Conservation (phyloP, 2,329 filamentous ascomycete species). For the Penicillium sp. region DNA sequence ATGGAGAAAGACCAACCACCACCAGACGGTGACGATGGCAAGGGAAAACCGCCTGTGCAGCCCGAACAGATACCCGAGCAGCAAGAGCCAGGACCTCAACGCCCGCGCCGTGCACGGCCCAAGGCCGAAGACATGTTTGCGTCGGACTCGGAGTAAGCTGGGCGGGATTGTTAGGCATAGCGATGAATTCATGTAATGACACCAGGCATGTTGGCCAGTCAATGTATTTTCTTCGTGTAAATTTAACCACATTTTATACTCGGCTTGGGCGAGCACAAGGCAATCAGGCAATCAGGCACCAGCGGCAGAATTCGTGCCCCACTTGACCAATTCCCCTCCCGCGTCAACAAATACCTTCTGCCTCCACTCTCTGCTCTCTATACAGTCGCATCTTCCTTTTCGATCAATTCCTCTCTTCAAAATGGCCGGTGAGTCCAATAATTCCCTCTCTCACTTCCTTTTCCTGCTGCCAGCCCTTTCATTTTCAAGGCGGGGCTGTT, state of each 20-base stretch:
- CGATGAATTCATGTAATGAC: conserved; percentile 18
- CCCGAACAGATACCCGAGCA: conserved; percentile 22
- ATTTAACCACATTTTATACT: conserved; percentile 2
- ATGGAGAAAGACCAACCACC: conserved; percentile 31
- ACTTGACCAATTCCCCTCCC: conserved; percentile 13
- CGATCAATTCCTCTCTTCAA: conserved; percentile 19
- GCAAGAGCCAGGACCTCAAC: conserved; percentile 28
- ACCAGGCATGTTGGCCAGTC: neutral
- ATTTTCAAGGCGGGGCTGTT: conserved; percentile 4
- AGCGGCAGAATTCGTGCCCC: conserved; percentile 25
- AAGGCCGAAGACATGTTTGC: conserved; percentile 85
- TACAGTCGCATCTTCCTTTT: conserved; percentile 21
- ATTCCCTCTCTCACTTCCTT: neutral
- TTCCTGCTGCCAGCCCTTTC: neutral
- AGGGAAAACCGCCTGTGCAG: conserved; percentile 22
- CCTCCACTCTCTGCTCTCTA: conserved; percentile 11
- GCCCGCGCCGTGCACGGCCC: conserved; percentile 56
- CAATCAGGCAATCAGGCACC: conserved; percentile 12
- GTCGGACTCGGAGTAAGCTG: conserved; percentile 54
- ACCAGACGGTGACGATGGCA: conserved; percentile 18
- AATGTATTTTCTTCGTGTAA: neutral
- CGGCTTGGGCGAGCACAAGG: conserved; percentile 11
- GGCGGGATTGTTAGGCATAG: conserved; percentile 8
- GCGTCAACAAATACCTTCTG: conserved; percentile 25
- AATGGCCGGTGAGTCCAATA: conserved; percentile 33